Evolutionary conservation across 495 filamentous ascomycete species (phyloP), one percentile per base, ranked within the genome.

Genomic region (Tetracladium setigerum): DNA sequence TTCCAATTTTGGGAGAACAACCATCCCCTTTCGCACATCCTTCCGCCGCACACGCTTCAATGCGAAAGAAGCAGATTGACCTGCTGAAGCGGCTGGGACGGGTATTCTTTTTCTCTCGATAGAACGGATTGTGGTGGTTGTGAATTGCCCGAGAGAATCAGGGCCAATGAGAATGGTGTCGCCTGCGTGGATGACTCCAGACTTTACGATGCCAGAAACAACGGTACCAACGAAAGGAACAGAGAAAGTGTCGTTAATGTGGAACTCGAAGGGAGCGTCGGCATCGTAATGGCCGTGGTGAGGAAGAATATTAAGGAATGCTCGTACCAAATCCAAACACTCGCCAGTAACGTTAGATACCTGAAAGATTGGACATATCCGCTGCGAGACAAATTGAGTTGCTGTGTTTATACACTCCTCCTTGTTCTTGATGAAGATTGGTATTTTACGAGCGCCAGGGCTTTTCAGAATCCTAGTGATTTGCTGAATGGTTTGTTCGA

Each of bases 1-100:
- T 30, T 89, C 85, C 34, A 80, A 66, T 67, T 91, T 96, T 37
- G 86, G 84, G 34, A 98, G 67, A 10, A 97, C 91, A 0, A 98
- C 92, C 94, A 97, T 97, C 17, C 92, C 92, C 73, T 98, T 98
- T 27, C 94, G 79, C 0, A 98, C 92, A 60, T 98, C 94, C 67
- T 92, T 95, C 17, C 92, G 69, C 19, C 88, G 76, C 0, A 98
- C 76, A 38, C 86, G 77, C 50, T 90, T 86, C 40, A 98, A 62
- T 2, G 92, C 92, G 56, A 98, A 95, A 4, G 86, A 91, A 3
- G 88, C 94, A 24, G 84, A 90, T 63, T 97, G 92, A 0, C 92
- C 92, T 0, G 92, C 92, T 35, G 86, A 86, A 47, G 87, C 90
- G 4, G 83, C 86, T 1, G 90, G 89, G 2, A 95, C 94, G 17